Evolutionary conservation across 2,329 filamentous ascomycete genomes (phyloP).

Genomic region (Pseudogymnoascus sp.): DNA sequence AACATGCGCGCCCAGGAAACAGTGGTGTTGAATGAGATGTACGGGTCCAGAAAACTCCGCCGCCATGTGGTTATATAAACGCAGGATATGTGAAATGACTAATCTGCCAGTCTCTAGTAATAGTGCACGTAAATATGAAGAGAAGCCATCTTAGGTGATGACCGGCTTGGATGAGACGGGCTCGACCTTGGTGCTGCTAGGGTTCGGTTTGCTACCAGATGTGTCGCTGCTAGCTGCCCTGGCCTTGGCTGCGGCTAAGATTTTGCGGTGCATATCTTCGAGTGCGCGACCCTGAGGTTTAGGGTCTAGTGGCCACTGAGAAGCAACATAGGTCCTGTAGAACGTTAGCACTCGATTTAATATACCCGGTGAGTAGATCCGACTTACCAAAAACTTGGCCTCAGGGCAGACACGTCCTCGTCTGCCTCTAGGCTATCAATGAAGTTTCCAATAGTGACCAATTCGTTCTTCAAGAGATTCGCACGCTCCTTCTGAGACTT

Average conservation of each 20-base stretch:
- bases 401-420: constrained; percentile 20
- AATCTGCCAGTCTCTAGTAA: background rate
- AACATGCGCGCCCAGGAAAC: background rate
- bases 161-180: background rate
- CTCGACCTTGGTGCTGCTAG: background rate
- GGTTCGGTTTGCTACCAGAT: background rate
- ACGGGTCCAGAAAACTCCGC: background rate
- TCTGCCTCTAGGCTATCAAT: constrained; percentile 36
- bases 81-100: background rate
- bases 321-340: constrained; percentile 26
- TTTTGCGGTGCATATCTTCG: constrained; percentile 25
- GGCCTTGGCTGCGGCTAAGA: constrained; percentile 14
- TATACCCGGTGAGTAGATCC: background rate
- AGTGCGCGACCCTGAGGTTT: constrained; percentile 21
- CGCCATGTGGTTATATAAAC: constrained; percentile 6
- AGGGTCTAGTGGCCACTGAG: constrained; percentile 27
- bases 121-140: background rate
- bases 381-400: constrained; percentile 26
- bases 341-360: background rate
- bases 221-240: background rate
- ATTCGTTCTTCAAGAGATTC: constrained; percentile 50
- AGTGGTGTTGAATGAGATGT: background rate
- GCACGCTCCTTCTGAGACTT: constrained; percentile 54
- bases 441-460: constrained; percentile 54
- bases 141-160: background rate